Percentiles rank a stretch among this genome's conserved stretches.
Conservation (phyloP, 257 asterid species). For the Dorcoceras hygrometricum region DNA sequence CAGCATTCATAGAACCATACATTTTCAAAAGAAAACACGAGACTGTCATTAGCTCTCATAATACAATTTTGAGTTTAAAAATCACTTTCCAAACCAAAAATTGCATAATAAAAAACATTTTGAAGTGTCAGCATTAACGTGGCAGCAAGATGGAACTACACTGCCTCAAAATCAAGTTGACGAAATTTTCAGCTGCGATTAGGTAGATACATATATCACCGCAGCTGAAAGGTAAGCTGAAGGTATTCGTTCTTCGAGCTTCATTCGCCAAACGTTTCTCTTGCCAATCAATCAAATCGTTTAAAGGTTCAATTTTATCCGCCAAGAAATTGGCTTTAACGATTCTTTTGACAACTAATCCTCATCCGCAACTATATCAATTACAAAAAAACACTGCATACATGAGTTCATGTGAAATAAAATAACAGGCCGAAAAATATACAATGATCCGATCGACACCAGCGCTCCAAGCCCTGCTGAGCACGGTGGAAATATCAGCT, state of each 20-base stretch:
- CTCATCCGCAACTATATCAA: conserved; percentile 21
- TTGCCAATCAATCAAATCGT: no score
- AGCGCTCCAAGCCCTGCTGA: conserved; percentile 91
- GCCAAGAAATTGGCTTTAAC: background rate
- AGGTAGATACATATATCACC: conserved; percentile 10
- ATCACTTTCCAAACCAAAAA: background rate
- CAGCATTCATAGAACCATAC: conserved; percentile 10
- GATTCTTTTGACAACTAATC: background rate
- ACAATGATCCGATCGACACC: conserved; percentile 93
- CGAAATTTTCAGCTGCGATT: background rate
- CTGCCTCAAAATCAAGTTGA: background rate
- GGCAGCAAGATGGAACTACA: conserved; percentile 13
- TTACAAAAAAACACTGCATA: conserved; percentile 3
- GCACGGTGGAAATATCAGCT: conserved; percentile 77
- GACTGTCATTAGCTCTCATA: background rate
- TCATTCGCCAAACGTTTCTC: no score
- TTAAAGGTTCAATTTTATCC: no score
- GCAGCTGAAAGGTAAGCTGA: background rate
- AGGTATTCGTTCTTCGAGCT: no score
- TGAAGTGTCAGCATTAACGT: background rate
- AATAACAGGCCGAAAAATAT: conserved; percentile 21
- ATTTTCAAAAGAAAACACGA: conserved; percentile 10
- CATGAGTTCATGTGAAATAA: background rate
- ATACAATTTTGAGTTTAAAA: conserved; percentile 7
- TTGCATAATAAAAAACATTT: background rate